phyloP scores from a whole-genome alignment of 257 asterid species.

The Nicotiana paniculata region DNA sequence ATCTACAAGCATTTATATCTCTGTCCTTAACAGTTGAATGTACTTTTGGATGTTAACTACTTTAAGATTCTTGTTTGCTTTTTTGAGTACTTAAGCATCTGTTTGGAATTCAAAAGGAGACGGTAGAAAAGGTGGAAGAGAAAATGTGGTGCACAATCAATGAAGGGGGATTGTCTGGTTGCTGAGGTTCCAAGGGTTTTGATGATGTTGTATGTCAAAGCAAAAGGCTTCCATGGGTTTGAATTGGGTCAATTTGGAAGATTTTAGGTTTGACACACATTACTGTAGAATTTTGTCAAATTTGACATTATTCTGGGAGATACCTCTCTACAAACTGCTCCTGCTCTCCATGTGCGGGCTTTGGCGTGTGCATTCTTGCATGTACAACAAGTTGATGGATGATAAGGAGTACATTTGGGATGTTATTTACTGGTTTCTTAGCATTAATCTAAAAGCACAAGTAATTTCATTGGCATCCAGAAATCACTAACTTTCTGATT shows the following conservation, averaged over 20 bases:
- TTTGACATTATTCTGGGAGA: neutral
- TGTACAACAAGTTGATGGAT: neutral
- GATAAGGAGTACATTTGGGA: neutral
- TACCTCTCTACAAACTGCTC: neutral
- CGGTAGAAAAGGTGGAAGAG: neutral
- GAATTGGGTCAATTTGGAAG: neutral
- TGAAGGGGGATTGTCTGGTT: neutral
- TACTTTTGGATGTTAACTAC: neutral
- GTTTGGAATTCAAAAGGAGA: neutral
- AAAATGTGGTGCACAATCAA: neutral
- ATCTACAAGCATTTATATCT: neutral
- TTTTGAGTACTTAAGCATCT: neutral
- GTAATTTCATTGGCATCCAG: neutral
- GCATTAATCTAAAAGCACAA: neutral
- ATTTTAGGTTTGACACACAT: neutral
- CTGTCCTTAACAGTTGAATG: neutral
- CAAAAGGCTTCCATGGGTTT: neutral
- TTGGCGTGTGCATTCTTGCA: neutral
- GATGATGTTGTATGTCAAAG: neutral
- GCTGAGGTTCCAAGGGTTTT: neutral
- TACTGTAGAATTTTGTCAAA: neutral
- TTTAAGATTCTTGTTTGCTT: neutral
- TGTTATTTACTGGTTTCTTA: neutral
- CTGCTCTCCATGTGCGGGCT: neutral
- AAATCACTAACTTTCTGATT: slow-evolving; percentile 8